Conservation (phyloP, 2,329 filamentous ascomycete species). For the Dactylonectria estremocensis region DNA sequence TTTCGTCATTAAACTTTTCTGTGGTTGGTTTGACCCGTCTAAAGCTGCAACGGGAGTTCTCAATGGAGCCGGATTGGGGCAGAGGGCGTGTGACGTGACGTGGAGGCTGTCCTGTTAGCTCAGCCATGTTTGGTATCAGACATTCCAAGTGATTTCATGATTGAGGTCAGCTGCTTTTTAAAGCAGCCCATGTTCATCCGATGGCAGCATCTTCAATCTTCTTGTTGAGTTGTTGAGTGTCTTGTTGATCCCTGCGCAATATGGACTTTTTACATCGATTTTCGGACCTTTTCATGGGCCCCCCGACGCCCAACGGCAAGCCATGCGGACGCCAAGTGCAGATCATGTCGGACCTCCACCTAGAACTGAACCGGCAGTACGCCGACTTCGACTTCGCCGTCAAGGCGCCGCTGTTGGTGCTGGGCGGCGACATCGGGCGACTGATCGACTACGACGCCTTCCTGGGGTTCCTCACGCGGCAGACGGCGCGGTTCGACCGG, state of each 20-base stretch:
- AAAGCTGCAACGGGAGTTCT: not conserved
- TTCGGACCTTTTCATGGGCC: constrained; percentile 40
- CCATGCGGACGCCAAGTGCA: constrained; percentile 45
- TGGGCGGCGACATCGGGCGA: constrained; percentile 67
- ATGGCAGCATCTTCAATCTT: not conserved
- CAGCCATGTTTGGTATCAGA: constrained; percentile 31
- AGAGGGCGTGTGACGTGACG: constrained; percentile 30
- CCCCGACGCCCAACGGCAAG: constrained; percentile 27
- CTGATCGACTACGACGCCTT: constrained; percentile 63
- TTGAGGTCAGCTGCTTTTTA: not conserved
- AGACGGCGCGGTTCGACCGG: constrained; percentile 58
- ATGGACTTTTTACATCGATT: constrained; percentile 38
- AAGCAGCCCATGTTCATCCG: not conserved
- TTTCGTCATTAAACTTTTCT: not conserved
- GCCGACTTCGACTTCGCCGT: constrained; percentile 57
- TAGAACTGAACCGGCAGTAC: constrained; percentile 63
- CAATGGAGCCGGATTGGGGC: constrained; percentile 36
- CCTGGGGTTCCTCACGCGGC: constrained; percentile 59
- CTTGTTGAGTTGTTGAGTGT: no score
- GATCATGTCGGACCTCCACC: constrained; percentile 66
- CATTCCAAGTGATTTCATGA: constrained; percentile 7
- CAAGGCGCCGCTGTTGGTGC: constrained; percentile 60
- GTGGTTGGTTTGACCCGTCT: not conserved
- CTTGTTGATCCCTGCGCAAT: constrained; percentile 8
- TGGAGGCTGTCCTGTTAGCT: constrained; percentile 42